phyloP scores from a whole-genome alignment of 495 filamentous ascomycete genomes.

The Lasiosphaeria hispida region DNA sequence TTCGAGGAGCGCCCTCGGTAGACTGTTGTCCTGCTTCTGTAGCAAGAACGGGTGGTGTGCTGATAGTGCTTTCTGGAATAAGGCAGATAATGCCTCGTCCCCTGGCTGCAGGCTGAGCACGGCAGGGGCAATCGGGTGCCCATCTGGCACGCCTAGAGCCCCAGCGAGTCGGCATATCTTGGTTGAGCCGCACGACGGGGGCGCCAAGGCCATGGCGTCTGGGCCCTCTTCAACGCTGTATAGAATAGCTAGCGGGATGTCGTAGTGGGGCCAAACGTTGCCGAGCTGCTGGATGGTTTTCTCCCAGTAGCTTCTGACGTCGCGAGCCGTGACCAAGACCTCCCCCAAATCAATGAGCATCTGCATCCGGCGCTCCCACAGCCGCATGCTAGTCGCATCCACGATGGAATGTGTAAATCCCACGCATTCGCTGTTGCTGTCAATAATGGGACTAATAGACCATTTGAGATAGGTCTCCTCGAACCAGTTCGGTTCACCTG shows the following conservation, averaged over 20 bases:
- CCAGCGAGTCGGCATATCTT: constrained; percentile 54
- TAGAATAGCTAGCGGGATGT: constrained; percentile 58
- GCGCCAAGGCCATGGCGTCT: constrained; percentile 39
- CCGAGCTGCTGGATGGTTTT: constrained; percentile 29
- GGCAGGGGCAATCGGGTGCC: constrained; percentile 50
- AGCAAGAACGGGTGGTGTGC: constrained; percentile 53
- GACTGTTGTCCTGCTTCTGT: constrained; percentile 51
- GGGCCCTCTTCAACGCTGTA: constrained; percentile 52
- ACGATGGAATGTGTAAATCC: constrained; percentile 36
- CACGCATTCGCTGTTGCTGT: constrained; percentile 45
- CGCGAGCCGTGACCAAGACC: constrained; percentile 28
- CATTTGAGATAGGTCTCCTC: constrained; percentile 65
- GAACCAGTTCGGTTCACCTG: constrained; percentile 42
- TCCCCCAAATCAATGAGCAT: constrained; percentile 39
- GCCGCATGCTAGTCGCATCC: constrained; percentile 34
- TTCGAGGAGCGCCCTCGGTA: constrained; percentile 49
- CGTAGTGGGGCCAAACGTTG: constrained; percentile 38
- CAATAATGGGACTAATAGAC: constrained; percentile 59
- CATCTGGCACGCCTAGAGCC: constrained; percentile 55
- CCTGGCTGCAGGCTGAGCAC: constrained; percentile 51
- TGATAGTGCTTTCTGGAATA: constrained; percentile 57
- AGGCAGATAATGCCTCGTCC: constrained; percentile 49
- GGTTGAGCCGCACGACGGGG: constrained; percentile 36
- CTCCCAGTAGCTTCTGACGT: constrained; percentile 37
- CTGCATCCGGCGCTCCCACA: constrained; percentile 41